Evolutionary conservation across 768 basidiomycete genomes (phyloP), one percentile per base, ranked within the genome.

Genomic region (Lentinula detonsa): DNA sequence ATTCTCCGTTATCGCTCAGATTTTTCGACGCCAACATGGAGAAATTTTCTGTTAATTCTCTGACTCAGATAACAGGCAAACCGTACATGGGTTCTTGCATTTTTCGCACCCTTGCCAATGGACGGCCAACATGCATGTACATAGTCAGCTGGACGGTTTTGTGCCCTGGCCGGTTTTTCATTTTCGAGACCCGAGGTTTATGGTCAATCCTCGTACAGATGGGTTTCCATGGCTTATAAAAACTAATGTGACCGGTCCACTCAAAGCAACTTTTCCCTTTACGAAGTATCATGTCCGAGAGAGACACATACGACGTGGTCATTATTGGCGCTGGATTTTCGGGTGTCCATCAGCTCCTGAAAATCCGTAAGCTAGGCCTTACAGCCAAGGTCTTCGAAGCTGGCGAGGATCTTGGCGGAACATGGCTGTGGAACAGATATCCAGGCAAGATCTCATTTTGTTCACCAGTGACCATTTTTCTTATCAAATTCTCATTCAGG

Each of bases 361-460:
- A 60, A 8, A 34, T 60, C n/a, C 59, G 59, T 6, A 51, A 51
- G 39, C 4, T 51, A 9, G 59, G 59, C 21, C 31, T 52, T 4
- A 37, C 34, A 3, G 59, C 31, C 3, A 60, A 60, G 28, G 39
- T 60, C 35, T 16, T 60, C 16, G 59, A 60, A 53, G 48, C 59
- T 10, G 49, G 51, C 3, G 18, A n/a, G 2, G 51, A 48, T 49
- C n/a, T 60, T 10, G 59, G 33, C 4, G 59, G 59, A 11, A 60
- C 42, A 6, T 60, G 59, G 59, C 31, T 39, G 8, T 60, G 43
- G 43, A 58, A 58, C 31, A n/a, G 16, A 28, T 58, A 58, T 7
- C 40, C 50, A 35, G 33, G 33, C 31, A 51, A 51, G n/a, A 18
- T n/a, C n/a, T 5, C 31, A 15, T 13, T 33, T 7, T 23, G 8